Base-by-base conservation (phyloP, 306 rosid species). In the Urtica urens region DNA sequence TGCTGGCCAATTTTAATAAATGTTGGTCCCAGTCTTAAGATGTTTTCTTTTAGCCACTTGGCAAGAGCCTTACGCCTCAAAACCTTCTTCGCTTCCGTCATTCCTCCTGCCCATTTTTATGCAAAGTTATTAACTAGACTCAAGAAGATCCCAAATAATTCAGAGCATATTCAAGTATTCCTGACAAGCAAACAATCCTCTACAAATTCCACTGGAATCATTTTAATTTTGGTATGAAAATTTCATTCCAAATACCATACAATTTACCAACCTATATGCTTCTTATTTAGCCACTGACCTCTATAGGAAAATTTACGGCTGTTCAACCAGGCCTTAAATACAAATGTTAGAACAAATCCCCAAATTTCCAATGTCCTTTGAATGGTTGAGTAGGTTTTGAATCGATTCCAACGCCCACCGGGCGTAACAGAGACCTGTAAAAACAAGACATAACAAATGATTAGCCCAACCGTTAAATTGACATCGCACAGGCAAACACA, bases 1-100 rank as follows among this genome's bases (percentile, higher is more conserved):
- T 90, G 99, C 78, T 90, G 99, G 40, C 99, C 99, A 58, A 90
- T 78, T 79, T 90, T 90, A 74, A 90, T 90, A 71, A 90, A 90
- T 16, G 99, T 90, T 9, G 95, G 99, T 72, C 99, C 99, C 67
- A 90, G 64, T 68, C 99, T 80, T 67, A 90, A 75, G 69, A 90
- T 90, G 49, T 71, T 90, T 72, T 90, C 99, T 66, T 90, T 90
- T 62, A 90, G 78, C 99, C 99, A 90, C 64, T 82, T 85, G 58
- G 99, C 99, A 57, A 85, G 85, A 67, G 63, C 58, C 85, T 75
- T 90, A 39, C 83, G 82, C 71, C 76, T 82, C 46, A 72, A 41
- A 22, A 70, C 60, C 71, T 79, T 75, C 81, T 81, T 85, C 68
- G 49, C 85, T 67, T 85, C 87, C 11, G 95, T 85, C 86, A 90